Evolutionary conservation across 257 asterid species (phyloP).

Genomic region (Oldenlandia corymbosa): DNA sequence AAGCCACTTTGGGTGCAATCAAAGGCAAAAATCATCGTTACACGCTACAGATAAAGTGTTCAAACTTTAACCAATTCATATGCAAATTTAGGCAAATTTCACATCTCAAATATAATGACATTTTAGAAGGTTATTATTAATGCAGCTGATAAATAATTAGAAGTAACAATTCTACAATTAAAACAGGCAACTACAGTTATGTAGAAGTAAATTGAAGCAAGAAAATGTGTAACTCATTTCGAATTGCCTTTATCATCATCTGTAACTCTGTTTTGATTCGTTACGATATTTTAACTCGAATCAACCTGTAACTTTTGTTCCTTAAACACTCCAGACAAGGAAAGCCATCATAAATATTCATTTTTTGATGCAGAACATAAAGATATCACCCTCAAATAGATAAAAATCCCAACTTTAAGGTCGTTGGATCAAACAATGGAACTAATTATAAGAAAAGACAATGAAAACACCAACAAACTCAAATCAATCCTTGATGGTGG

Average conservation of each 20-base stretch:
- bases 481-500: background rate
- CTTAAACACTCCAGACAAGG: background rate
- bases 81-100: slow-evolving; percentile 8
- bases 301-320: background rate
- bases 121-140: background rate
- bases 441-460: background rate
- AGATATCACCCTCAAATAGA: background rate
- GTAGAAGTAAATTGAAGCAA: background rate
- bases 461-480: background rate
- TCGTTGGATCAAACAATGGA: background rate
- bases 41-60: background rate
- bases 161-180: background rate
- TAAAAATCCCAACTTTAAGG: background rate
- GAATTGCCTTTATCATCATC: background rate
- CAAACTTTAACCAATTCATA: slow-evolving; percentile 8
- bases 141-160: background rate
- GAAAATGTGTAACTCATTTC: background rate
- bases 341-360: background rate
- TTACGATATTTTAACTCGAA: background rate
- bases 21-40: background rate
- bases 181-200: background rate
- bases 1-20: background rate
- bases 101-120: slow-evolving; percentile 1
- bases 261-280: background rate
- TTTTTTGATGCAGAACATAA: background rate